Evolutionary conservation across 495 filamentous ascomycete species (phyloP).

Genomic region (Penicillium alfredii): DNA sequence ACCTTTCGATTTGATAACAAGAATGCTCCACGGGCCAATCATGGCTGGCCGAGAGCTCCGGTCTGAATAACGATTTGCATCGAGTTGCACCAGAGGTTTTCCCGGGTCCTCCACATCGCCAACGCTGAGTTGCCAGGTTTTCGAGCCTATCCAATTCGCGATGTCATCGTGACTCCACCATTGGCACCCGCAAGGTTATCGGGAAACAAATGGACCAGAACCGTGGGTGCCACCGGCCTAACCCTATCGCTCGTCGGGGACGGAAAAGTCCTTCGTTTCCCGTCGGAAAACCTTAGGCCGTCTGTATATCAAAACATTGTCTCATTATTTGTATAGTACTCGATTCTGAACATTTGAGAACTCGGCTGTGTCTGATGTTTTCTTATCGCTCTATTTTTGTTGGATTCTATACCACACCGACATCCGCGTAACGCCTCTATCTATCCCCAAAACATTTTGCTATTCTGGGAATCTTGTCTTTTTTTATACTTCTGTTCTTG

Average conservation of each 20-base stretch:
- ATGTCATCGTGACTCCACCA: slow-evolving; percentile 21
- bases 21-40: slow-evolving; percentile 22
- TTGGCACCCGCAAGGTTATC: slow-evolving; percentile 32
- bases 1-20: slow-evolving; percentile 32
- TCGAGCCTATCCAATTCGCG: slow-evolving; percentile 6
- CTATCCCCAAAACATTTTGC: slow-evolving; percentile 4
- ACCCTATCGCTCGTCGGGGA: slow-evolving; percentile 18
- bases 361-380: too few relatives aligned
- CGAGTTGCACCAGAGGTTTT: slow-evolving; percentile 15
- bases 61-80: slow-evolving; percentile 18
- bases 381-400: slow-evolving; percentile 2
- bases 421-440: slow-evolving; percentile 9
- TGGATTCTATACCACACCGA: slow-evolving; percentile 7
- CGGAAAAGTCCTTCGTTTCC: slow-evolving; percentile 33
- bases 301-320: slow-evolving; percentile 33
- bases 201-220: slow-evolving; percentile 26
- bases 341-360: slow-evolving; percentile 3
- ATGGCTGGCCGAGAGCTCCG: slow-evolving; percentile 6
- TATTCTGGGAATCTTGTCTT: slow-evolving; percentile 11
- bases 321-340: slow-evolving; percentile 14
- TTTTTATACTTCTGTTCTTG: slow-evolving; percentile 7
- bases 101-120: slow-evolving; percentile 12
- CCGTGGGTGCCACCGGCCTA: slow-evolving; percentile 6
- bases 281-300: slow-evolving; percentile 30
- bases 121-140: slow-evolving; percentile 17